Conservation (phyloP, 2,329 filamentous ascomycete genomes). For the Aspergillus felis region DNA sequence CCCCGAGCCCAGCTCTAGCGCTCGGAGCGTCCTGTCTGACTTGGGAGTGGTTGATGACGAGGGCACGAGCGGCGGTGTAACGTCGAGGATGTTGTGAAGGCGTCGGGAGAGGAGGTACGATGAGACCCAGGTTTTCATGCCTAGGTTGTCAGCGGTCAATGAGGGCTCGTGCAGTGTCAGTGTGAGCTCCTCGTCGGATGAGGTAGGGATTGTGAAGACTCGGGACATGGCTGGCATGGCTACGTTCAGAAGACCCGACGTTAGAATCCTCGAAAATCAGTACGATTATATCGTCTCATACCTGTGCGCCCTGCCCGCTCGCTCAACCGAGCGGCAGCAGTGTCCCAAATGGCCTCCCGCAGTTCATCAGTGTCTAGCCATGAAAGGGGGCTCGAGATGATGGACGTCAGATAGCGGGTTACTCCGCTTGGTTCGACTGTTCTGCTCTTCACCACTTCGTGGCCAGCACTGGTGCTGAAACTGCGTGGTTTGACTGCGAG, state of each 20-base stretch:
- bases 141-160: constrained; percentile 80
- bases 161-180: constrained; percentile 80
- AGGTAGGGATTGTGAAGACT: constrained; percentile 54
- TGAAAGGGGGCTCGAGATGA: constrained; percentile 42
- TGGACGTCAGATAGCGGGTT: constrained; percentile 44
- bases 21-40: constrained; percentile 27
- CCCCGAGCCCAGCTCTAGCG: constrained; percentile 81
- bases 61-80: constrained; percentile 29
- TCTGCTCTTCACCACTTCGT: constrained; percentile 25
- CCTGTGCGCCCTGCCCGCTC: constrained; percentile 78
- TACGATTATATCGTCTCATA: constrained; percentile 29
- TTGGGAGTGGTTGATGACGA: constrained; percentile 17
- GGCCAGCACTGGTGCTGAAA: constrained; percentile 28
- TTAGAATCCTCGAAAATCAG: background rate
- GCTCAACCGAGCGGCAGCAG: constrained; percentile 73
- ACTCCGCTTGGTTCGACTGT: constrained; percentile 39
- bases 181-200: constrained; percentile 49
- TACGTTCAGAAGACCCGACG: constrained; percentile 8
- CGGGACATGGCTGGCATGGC: constrained; percentile 63
- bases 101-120: constrained; percentile 79
- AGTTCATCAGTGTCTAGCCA: constrained; percentile 45
- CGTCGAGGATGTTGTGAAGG: constrained; percentile 48
- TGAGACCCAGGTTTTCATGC: constrained; percentile 93
- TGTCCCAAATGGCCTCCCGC: constrained; percentile 59
- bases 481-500: constrained; percentile 62